These are phyloP conservation scores for Asterophora parasitica DNA, from an alignment of 768 basidiomycete species.

Conservation along the genomic window DNA sequence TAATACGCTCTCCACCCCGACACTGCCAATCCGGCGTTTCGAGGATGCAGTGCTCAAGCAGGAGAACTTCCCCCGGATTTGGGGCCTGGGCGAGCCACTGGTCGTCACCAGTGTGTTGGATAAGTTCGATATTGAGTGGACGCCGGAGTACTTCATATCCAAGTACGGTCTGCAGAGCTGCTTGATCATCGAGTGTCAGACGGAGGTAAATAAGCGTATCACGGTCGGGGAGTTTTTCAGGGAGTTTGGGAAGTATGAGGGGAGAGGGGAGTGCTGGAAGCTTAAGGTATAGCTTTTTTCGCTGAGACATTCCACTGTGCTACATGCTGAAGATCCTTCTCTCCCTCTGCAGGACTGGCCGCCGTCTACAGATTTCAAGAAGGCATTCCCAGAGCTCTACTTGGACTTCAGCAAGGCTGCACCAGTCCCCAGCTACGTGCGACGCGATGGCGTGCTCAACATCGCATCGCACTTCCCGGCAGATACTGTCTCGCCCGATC, in stretches of 20 bases:
- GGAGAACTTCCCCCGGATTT: slow-evolving; percentile 59
- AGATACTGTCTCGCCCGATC: slow-evolving; percentile 74
- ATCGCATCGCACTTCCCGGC: slow-evolving; percentile 85
- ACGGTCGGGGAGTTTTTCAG: slow-evolving; percentile 79
- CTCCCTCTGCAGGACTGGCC: slow-evolving; percentile 77
- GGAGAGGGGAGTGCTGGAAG: slow-evolving; percentile 58
- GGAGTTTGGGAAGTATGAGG: slow-evolving; percentile 66
- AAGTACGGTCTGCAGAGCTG: slow-evolving; percentile 61
- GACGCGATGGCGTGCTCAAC: slow-evolving; percentile 85
- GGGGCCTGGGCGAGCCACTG: slow-evolving; percentile 72
- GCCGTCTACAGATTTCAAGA: slow-evolving; percentile 77
- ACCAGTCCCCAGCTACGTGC: slow-evolving; percentile 86
- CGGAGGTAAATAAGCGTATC: slow-evolving; percentile 54
- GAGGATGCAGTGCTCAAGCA: slow-evolving; percentile 47
- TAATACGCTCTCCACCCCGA: slow-evolving; percentile 32
- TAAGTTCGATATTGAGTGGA: slow-evolving; percentile 71
- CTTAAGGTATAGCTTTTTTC: slow-evolving; percentile 52
- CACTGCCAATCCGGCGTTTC: slow-evolving; percentile 42
- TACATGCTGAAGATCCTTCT: not conserved
- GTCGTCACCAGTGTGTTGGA: slow-evolving; percentile 64
- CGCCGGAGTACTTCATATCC: slow-evolving; percentile 73
- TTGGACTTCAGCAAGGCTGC: slow-evolving; percentile 80
- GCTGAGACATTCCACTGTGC: not conserved
- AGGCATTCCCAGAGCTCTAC: slow-evolving; percentile 78
- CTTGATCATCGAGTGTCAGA: slow-evolving; percentile 80